phyloP scores from a whole-genome alignment of 2,329 filamentous ascomycete genomes.

The Tolypocladium pustulatum region DNA sequence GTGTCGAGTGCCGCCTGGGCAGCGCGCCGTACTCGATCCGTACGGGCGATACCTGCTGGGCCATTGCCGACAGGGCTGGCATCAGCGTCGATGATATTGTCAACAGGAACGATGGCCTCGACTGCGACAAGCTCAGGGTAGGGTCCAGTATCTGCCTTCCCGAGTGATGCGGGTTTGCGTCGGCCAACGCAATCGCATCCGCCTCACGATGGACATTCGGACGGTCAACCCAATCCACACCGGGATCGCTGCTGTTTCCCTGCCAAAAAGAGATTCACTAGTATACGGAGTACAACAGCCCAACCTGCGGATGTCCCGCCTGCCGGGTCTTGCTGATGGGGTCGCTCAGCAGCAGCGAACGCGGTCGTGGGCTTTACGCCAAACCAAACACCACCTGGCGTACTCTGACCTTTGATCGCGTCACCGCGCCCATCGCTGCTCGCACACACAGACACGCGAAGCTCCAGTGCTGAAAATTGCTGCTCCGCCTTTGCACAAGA shows the following conservation, averaged over 20 bases:
- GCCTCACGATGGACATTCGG: neutral
- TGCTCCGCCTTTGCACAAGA: neutral
- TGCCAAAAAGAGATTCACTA: neutral
- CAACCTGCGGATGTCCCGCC: too few relatives aligned
- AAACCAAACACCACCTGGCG: neutral
- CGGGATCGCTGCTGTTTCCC: neutral
- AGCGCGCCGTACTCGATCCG: slow-evolving; percentile 28
- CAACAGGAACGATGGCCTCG: slow-evolving; percentile 30
- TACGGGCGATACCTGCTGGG: slow-evolving; percentile 43
- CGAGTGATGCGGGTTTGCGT: neutral
- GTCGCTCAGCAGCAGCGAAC: neutral
- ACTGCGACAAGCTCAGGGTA: slow-evolving; percentile 34
- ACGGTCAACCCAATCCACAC: neutral
- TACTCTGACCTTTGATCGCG: neutral
- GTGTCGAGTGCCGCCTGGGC: slow-evolving; percentile 14
- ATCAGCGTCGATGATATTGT: slow-evolving; percentile 35
- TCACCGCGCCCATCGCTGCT: too few relatives aligned
- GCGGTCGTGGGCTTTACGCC: too few relatives aligned
- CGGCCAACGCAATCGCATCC: neutral
- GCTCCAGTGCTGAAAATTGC: neutral
- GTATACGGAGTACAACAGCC: neutral
- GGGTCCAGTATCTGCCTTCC: slow-evolving; percentile 37
- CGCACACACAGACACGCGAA: neutral
- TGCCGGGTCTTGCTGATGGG: neutral
- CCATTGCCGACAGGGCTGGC: slow-evolving; percentile 31